Percentiles rank a stretch among this genome's conserved stretches.
These are phyloP conservation scores for Camelina hispida DNA, from an alignment of 345 rosid species.

Conservation along the genomic window DNA sequence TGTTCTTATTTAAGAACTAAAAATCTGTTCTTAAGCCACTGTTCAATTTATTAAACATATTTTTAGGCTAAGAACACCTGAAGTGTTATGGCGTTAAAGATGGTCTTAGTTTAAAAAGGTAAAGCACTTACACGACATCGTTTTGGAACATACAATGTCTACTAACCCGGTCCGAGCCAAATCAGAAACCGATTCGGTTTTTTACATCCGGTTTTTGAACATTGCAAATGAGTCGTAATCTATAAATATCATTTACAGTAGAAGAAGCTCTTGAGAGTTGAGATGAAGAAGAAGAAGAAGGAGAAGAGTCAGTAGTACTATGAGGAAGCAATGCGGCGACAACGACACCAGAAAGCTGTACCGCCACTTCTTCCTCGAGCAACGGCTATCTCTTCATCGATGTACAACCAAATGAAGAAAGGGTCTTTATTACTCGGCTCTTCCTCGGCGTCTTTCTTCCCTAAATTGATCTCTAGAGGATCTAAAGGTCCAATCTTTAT, in stretches of 20 bases:
- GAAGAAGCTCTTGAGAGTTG: background rate
- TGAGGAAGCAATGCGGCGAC: constrained; percentile 52
- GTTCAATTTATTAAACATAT: too few relatives aligned
- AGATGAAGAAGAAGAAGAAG: constrained; percentile 6
- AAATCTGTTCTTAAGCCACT: too few relatives aligned
- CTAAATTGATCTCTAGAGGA: constrained; percentile 72
- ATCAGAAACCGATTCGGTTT: background rate
- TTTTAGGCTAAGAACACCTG: too few relatives aligned
- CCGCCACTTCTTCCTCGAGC: constrained; percentile 92
- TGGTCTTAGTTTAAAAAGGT: too few relatives aligned
- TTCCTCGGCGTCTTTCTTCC: constrained; percentile 63
- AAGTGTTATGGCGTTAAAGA: too few relatives aligned
- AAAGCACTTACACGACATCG: background rate
- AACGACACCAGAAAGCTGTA: constrained; percentile 93
- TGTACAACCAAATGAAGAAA: constrained; percentile 89
- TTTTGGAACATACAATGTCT: background rate
- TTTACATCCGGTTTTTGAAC: background rate
- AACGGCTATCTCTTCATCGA: constrained; percentile 90
- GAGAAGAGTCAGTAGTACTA: background rate
- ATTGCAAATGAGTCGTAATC: too few relatives aligned
- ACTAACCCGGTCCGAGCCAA: background rate
- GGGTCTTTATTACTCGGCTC: constrained; percentile 88
- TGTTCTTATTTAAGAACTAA: too few relatives aligned
- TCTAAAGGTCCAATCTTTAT: constrained; percentile 76
- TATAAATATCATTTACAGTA: constrained; percentile 6